Percentiles rank a stretch among this genome's conserved stretches.
phyloP scores from a whole-genome alignment of 176 grass and related monocot species.

The Eremochloa ophiuroides region DNA sequence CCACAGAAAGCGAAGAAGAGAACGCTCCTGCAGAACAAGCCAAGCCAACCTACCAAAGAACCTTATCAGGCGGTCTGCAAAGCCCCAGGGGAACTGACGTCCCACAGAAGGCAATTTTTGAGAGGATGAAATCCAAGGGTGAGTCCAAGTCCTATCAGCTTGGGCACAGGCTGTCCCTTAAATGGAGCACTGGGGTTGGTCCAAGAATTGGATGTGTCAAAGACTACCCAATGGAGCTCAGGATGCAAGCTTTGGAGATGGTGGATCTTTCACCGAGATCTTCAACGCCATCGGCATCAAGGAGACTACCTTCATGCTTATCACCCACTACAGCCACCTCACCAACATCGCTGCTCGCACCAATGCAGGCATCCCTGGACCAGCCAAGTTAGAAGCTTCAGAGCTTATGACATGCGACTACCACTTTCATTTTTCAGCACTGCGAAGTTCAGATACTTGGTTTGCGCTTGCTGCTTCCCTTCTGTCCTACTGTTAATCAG shows the following conservation, averaged over 20 bases:
- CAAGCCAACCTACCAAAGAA: slow-evolving; percentile 54
- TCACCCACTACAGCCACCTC: slow-evolving; percentile 21
- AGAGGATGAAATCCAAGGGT: slow-evolving; percentile 75
- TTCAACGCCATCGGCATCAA: slow-evolving; percentile 1
- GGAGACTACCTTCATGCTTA: slow-evolving; percentile 27
- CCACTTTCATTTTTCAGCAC: neutral
- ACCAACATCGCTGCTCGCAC: neutral
- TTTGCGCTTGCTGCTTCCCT: neutral
- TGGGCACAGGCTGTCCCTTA: slow-evolving; percentile 65
- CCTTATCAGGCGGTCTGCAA: slow-evolving; percentile 72
- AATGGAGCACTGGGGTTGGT: slow-evolving; percentile 85
- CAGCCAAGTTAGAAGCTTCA: slow-evolving; percentile 31
- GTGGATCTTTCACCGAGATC: slow-evolving; percentile 66
- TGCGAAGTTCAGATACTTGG: neutral
- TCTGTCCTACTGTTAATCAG: neutral
- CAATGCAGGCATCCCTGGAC: slow-evolving; percentile 23
- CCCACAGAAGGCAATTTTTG: slow-evolving; percentile 57
- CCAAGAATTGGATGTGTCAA: slow-evolving; percentile 91
- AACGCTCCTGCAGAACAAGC: slow-evolving; percentile 18
- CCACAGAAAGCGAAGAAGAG: neutral
- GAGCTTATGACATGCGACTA: neutral
- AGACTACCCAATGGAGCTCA: slow-evolving; percentile 75
- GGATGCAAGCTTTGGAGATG: slow-evolving; percentile 75
- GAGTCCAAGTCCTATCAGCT: slow-evolving; percentile 83
- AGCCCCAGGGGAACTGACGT: slow-evolving; percentile 46